phyloP scores from a whole-genome alignment of 78 protist species.

The Emiliania huxleyi region DNA sequence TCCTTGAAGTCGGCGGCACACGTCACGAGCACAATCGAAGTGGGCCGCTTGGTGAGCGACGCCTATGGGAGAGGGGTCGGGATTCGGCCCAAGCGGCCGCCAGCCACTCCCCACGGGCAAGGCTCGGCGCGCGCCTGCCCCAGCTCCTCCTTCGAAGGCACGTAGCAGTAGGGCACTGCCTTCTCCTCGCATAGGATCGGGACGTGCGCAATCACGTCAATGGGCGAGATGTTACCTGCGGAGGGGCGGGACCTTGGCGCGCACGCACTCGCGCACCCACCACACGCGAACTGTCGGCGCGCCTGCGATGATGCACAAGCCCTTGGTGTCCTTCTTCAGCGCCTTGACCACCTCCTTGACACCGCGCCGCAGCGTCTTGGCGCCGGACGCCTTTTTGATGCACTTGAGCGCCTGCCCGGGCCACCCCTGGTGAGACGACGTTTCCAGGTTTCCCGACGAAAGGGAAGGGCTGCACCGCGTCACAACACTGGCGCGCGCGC shows the following conservation, averaged over 20 bases:
- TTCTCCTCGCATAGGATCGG: constrained; percentile 90
- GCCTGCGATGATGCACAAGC: constrained; percentile 34
- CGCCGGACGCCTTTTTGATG: constrained; percentile 53
- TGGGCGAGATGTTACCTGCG: constrained; percentile 93
- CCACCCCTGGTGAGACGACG: no score
- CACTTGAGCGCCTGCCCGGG: not conserved
- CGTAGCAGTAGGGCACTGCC: constrained; percentile 80
- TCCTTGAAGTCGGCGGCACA: constrained; percentile 49
- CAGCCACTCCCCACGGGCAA: no score
- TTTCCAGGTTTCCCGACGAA: no score
- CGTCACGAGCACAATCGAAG: constrained; percentile 68
- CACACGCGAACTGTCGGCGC: no score
- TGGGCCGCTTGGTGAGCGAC: constrained; percentile 88
- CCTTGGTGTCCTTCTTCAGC: constrained; percentile 61
- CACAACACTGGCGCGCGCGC: no score
- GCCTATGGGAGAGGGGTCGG: no score
- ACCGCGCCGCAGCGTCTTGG: constrained; percentile 80
- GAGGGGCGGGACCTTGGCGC: no score
- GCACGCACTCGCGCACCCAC: no score
- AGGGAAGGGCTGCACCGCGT: no score
- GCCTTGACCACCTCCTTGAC: constrained; percentile 93
- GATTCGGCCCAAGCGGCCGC: no score
- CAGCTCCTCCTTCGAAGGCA: constrained; percentile 85
- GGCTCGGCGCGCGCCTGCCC: constrained; percentile 70
- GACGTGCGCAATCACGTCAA: constrained; percentile 93